These are phyloP conservation scores for Jamesozyma lodderae DNA, from an alignment of 805 yeast genomes.

Conservation along the genomic window DNA sequence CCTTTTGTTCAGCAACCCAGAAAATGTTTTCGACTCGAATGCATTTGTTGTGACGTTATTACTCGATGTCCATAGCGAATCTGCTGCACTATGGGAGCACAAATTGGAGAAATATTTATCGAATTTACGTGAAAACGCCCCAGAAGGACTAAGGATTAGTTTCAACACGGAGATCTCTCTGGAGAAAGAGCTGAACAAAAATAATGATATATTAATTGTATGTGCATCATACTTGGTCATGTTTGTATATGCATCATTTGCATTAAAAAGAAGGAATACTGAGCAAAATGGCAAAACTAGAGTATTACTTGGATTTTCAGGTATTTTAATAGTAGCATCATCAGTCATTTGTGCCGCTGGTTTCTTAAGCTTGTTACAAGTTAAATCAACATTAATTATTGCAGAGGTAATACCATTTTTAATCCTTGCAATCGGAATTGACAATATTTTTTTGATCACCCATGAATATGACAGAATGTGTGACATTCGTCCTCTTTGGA, in stretches of 20 bases:
- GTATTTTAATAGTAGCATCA: constrained; percentile 68
- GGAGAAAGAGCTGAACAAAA: constrained; percentile 74
- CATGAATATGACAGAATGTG: constrained; percentile 62
- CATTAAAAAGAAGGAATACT: constrained; percentile 36
- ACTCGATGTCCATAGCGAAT: constrained; percentile 43
- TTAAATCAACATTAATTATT: constrained; percentile 81
- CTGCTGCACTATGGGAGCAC: constrained; percentile 57
- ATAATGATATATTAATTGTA: constrained; percentile 65
- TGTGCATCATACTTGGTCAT: constrained; percentile 68
- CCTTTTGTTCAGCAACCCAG: constrained; percentile 53
- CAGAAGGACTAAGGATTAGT: constrained; percentile 51
- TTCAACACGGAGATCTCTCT: constrained; percentile 79
- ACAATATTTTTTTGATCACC: constrained; percentile 78
- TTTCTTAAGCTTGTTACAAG: constrained; percentile 59
- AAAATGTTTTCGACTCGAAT: constrained; percentile 46
- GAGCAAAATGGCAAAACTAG: constrained; percentile 37
- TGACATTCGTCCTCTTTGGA: constrained; percentile 36
- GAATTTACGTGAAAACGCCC: constrained; percentile 38
- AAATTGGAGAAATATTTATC: constrained; percentile 48
- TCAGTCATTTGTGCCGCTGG: constrained; percentile 84
- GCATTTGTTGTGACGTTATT: constrained; percentile 75
- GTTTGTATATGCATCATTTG: constrained; percentile 82
- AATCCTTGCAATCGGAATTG: constrained; percentile 92
- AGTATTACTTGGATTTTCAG: constrained; percentile 71
- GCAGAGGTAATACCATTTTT: constrained; percentile 96